Conservation (phyloP, 208 protist genomes). For the Acanthamoeba castellanii region DNA sequence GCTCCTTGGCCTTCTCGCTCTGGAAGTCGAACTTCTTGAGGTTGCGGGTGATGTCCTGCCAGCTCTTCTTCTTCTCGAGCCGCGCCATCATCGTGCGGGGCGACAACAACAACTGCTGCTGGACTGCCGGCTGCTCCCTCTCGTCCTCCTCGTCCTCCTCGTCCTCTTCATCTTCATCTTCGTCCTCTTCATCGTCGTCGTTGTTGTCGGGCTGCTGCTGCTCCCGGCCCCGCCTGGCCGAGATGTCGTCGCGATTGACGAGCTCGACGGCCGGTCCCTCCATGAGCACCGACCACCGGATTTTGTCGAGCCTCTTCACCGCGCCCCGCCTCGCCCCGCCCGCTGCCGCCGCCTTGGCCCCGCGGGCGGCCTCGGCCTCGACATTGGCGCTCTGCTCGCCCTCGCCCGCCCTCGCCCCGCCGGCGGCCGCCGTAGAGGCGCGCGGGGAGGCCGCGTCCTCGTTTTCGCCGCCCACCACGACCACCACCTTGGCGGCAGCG, state of each 20-base stretch:
- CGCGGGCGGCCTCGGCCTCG: too few relatives aligned
- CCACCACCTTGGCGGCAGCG: too few relatives aligned
- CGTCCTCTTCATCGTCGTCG: background rate
- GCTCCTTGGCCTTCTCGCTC: background rate
- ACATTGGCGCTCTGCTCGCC: too few relatives aligned
- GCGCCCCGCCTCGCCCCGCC: background rate
- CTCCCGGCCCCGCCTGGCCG: too few relatives aligned
- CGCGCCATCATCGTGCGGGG: background rate
- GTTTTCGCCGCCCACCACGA: too few relatives aligned
- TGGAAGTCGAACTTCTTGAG: background rate
- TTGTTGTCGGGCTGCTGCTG: too few relatives aligned
- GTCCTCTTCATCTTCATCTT: background rate
- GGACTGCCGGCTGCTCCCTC: background rate
- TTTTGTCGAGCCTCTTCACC: background rate
- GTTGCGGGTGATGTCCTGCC: background rate
- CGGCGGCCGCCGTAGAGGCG: background rate
- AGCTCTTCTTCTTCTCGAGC: slow-evolving; percentile 38
- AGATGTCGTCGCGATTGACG: background rate
- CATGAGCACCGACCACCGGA: slow-evolving; percentile 5
- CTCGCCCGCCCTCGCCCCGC: too few relatives aligned
- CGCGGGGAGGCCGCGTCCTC: background rate
- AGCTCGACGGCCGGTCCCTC: background rate
- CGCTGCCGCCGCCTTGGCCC: too few relatives aligned
- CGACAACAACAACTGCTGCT: background rate
- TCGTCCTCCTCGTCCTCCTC: background rate